Evolutionary conservation across 164 flowering plant genomes (phyloP), one percentile per base, ranked within the genome.

Genomic region (Vitis riparia): DNA sequence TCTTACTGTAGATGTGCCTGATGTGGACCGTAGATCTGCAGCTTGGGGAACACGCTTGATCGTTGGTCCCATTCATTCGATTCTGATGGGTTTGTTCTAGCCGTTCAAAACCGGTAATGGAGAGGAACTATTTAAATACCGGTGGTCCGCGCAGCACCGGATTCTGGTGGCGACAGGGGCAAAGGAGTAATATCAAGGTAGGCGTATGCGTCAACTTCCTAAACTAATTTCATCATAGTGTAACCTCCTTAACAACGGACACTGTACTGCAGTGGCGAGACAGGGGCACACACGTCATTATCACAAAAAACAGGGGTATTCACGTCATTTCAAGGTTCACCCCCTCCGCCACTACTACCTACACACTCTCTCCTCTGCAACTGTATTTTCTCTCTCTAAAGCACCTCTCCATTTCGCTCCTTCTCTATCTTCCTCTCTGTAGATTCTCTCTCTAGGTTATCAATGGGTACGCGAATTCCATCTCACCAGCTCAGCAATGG

Each of bases 401-500:
- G 47, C 62, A n/a, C 16, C 72, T 30, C 65, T 17, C 48, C 9
- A 11, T 50, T 59, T 15, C 70, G 50, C 63, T 62, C 69, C 52
- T 64, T 64, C 62, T 44, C 52, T 71, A 61, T 51, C 68, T 52
- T 68, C 53, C 68, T 52, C 65, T 50, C 32, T 47, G 7, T 53
- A 5, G 10, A 12, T 63, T 30, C 71, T 48, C 62, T 65, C 63
- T 53, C 56, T 50, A 47, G 10, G 5, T 23, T 11, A 13, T 14
- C 8, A 53, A 91, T 91, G 97, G 88, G 77, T n/a, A 71, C 80
- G 23, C 76, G 92, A 63, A 82, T 81, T 15, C 93, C 85, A 4
- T 87, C 97, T 2, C 97, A 90, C 77, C 87, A 91, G 82, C 82
- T 91, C 58, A 80, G 89, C 74, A 76, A 76, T 69, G 97, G 97